These are phyloP conservation scores for Begonia loranthoides DNA, from an alignment of 306 rosid genomes.

Conservation along the genomic window DNA sequence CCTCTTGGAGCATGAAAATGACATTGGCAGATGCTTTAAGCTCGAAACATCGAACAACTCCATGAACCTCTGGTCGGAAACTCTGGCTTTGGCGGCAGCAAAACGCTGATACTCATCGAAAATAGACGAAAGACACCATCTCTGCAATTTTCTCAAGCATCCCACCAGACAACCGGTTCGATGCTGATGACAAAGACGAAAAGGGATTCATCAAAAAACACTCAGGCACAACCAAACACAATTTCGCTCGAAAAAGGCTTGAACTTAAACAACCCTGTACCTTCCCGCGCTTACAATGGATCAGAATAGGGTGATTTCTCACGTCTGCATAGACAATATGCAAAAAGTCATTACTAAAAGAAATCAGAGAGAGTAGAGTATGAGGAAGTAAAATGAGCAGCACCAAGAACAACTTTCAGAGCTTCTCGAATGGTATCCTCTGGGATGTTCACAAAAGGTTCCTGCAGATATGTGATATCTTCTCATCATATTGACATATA, in stretches of 20 bases:
- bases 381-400: conserved; percentile 1
- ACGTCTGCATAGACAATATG: conserved; percentile 40
- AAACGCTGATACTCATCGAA: conserved; percentile 87
- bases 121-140: conserved; percentile 87
- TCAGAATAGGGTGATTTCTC: conserved; percentile 85
- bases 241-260: no score
- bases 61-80: conserved; percentile 91
- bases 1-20: conserved; percentile 59
- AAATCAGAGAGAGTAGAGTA: background rate
- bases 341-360: conserved; percentile 4
- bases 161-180: conserved; percentile 99
- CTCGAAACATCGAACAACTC: conserved; percentile 83
- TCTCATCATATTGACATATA: no score
- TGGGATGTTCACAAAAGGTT: conserved; percentile 91
- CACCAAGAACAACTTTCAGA: conserved; percentile 86
- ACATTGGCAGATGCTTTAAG: conserved; percentile 53
- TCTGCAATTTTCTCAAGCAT: conserved; percentile 82
- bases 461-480: conserved; percentile 61
- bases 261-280: conserved; percentile 12
- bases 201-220: conserved; percentile 7
- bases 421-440: conserved; percentile 86
- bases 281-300: conserved; percentile 97
- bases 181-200: conserved; percentile 40
- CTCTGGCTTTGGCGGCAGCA: conserved; percentile 96
- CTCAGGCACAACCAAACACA: no score